Base-by-base conservation (phyloP, 2,329 filamentous ascomycete genomes). In the Colletotrichum tanaceti region DNA sequence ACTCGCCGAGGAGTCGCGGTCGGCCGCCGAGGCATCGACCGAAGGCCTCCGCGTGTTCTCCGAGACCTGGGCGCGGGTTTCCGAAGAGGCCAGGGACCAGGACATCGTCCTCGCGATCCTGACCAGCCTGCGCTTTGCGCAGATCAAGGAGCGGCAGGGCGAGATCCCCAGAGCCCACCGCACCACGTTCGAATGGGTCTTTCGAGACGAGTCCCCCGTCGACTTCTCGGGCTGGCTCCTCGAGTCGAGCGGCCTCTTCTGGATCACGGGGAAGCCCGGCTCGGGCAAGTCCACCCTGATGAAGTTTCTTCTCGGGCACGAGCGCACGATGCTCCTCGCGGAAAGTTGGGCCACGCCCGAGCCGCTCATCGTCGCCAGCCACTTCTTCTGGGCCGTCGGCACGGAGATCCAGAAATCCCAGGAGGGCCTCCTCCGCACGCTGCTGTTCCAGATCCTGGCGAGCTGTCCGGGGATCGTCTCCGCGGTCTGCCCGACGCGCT, bases 221-320 rank as follows among this genome's bases (percentile, higher is more conserved):
- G 2, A 6, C 20, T 75, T 79, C 50, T 70, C 65, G 2, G 58
- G 70, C 0, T 80, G 78, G 78, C 70, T 80, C 0, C 54, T 70
- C 0, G 58, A 68, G 0, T 58, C 73, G 4, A 73, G 73, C 5
- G 72, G 73, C 1, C 73, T 78, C 0, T 80, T 79, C 58, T 79
- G 77, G 79, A 76, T 82, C 44, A 80, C 76, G 1, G 80, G 79
- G 2, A 81, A 83, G 41, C 78, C 83, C 3, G 83, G 83, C 0
- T 81, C 80, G 0, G 83, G 83, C 0, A 85, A 85, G 68, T 84
- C 81, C 0, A 83, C 82, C 0, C 74, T 85, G 1, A 83, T 83
- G 74, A 79, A 80, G 22, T 78, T 79, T 43, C 73, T 82, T 14
- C 75, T 73, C 0, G 72, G 75, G 4, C 75, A 78, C 22, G 47